Evolutionary conservation across 2,329 filamentous ascomycete genomes (phyloP), one percentile per base, ranked within the genome.

Genomic region (Fusarium irregulare): DNA sequence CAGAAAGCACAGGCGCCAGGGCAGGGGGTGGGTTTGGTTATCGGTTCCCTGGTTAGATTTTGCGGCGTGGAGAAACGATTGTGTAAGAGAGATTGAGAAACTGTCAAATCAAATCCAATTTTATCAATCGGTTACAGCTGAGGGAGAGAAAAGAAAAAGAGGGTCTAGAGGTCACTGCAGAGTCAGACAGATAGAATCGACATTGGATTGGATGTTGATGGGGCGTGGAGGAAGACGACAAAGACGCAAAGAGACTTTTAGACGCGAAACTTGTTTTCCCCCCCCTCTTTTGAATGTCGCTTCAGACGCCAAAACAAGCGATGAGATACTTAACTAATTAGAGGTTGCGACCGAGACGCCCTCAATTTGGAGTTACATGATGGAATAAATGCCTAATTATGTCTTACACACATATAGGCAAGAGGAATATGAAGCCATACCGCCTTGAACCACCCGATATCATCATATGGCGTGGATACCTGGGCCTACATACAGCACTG

Each of bases 191-290:
- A 25, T 37, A 37, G 34, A 18, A 63, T 42, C 41, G 60, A 40
- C 34, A 37, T 37, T n/a, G 18, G 34, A 58, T 53, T 68, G 58
- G 62, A 60, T n/a, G 27, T 25, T 41, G 16, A 66, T 49, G 63
- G 63, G 60, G 60, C 28, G 50, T 50, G 61, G 45, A 50, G 60
- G 46, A 50, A 16, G 41, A 18, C 16, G 32, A 34, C 34, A 37
- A 37, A n/a, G 34, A 37, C 34, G 18, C 16, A 51, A 41, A 51
- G 48, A 28, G 47, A 56, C 46, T 62, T 14, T 32, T 48, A n/a
- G 57, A 63, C n/a, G 42, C 34, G 34, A 56, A 61, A 63, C 60
- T 63, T 48, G 62, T 46, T 66, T 61, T 23, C n/a, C 13, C 34
- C 20, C 23, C 20, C 23, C 20, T 32, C 37, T 34, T 48, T 64